A percentile compares a stretch with the other conserved stretches of the same genome.
These are phyloP conservation scores for Limonomyces culmigenus DNA, from an alignment of 1,284 basidiomycete species.

Conservation along the genomic window DNA sequence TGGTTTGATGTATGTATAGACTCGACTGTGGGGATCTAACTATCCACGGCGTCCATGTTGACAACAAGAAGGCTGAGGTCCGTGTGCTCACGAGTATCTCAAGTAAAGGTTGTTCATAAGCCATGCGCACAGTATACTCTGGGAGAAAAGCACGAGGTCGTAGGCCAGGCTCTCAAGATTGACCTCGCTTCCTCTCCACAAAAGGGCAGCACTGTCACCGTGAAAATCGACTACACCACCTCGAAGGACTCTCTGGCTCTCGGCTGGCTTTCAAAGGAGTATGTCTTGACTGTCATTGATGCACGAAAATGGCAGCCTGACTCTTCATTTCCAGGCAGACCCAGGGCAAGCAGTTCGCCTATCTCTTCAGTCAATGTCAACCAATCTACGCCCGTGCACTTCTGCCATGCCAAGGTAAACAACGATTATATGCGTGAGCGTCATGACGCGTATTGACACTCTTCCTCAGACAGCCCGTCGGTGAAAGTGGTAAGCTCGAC, in stretches of 20 bases:
- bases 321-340: slow-evolving; percentile 62
- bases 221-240: slow-evolving; percentile 59
- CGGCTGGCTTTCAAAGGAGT: slow-evolving; percentile 88
- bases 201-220: slow-evolving; percentile 28
- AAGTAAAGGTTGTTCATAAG: no score
- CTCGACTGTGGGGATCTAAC: slow-evolving; percentile 71
- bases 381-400: slow-evolving; percentile 79
- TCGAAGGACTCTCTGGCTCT: slow-evolving; percentile 69
- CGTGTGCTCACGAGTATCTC: no score
- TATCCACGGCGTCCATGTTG: slow-evolving; percentile 40
- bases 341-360: slow-evolving; percentile 73
- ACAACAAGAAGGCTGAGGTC: slow-evolving; percentile 31
- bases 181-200: slow-evolving; percentile 24
- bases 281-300: no score
- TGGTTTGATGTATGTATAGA: slow-evolving; percentile 25
- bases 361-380: slow-evolving; percentile 90
- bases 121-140: slow-evolving; percentile 27
- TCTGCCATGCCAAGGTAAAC: slow-evolving; percentile 61
- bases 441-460: slow-evolving; percentile 2
- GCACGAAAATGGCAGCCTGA: no score
- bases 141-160: slow-evolving; percentile 38
- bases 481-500: slow-evolving; percentile 51
- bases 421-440: background rate
- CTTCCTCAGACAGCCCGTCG: slow-evolving; percentile 39
- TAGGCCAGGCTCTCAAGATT: slow-evolving; percentile 56